Conservation (phyloP, 495 filamentous ascomycete species). For the Xylaria longipes region DNA sequence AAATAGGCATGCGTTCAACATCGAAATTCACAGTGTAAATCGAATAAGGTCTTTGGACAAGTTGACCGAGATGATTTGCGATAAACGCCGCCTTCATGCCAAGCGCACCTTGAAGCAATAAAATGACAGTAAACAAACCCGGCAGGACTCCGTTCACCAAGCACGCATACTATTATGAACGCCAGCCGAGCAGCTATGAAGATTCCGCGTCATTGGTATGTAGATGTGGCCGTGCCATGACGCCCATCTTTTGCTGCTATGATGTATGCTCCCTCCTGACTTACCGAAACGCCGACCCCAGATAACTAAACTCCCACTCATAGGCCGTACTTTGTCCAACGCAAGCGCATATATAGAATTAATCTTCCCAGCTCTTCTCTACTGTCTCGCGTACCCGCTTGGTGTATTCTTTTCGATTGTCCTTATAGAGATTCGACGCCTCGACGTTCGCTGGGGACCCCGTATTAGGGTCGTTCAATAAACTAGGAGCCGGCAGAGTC, state of each 20-base stretch:
- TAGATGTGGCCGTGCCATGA: constrained; percentile 1
- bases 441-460: constrained; percentile 97
- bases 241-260: constrained; percentile 12
- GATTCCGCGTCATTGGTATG: constrained; percentile 6
- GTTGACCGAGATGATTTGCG: constrained; percentile 12
- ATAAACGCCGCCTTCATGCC: constrained; percentile 26
- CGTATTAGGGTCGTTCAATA: constrained; percentile 98
- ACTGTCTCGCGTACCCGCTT: constrained; percentile 96
- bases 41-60: neutral
- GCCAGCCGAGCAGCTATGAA: neutral
- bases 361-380: constrained; percentile 99
- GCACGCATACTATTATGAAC: constrained; percentile 18
- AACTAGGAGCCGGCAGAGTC: constrained; percentile 55
- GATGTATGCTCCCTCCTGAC: constrained; percentile 2
- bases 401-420: constrained; percentile 93
- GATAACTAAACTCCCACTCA: constrained; percentile 20
- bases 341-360: constrained; percentile 27
- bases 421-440: constrained; percentile 97
- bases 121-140: constrained; percentile 7
- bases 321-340: neutral
- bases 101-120: constrained; percentile 18
- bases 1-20: neutral
- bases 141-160: constrained; percentile 3
- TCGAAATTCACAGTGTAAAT: neutral
- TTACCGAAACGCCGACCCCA: constrained; percentile 25